Evolutionary conservation across 2,329 filamentous ascomycete genomes (phyloP).

Genomic region (Ceratocystis variospora): DNA sequence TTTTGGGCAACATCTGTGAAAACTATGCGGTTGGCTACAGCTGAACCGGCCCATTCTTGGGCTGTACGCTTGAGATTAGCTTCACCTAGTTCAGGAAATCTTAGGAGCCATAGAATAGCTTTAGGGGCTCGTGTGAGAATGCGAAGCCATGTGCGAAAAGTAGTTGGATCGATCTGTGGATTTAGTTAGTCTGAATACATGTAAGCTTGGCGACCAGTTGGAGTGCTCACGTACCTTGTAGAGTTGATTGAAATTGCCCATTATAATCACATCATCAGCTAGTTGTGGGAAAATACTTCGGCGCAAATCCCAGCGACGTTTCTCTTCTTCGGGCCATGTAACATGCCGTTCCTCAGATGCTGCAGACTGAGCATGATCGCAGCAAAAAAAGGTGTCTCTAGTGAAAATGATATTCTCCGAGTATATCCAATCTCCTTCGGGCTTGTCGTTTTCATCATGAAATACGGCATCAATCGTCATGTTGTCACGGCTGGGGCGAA

Average conservation of each 20-base stretch:
- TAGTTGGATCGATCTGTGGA: conserved; percentile 80
- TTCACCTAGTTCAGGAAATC: conserved; percentile 89
- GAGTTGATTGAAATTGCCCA: conserved; percentile 96
- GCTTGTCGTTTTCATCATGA: conserved; percentile 50
- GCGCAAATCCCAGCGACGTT: conserved; percentile 77
- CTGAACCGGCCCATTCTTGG: conserved; percentile 64
- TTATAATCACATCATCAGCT: conserved; percentile 70
- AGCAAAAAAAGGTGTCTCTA: conserved; percentile 93
- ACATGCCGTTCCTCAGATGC: conserved; percentile 53
- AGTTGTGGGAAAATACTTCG: conserved; percentile 80
- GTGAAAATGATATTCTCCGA: conserved; percentile 95
- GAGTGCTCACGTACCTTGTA: conserved; percentile 62
- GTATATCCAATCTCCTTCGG: conserved; percentile 77
- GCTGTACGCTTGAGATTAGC: conserved; percentile 71
- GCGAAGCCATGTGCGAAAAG: conserved; percentile 87
- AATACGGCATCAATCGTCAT: conserved; percentile 58
- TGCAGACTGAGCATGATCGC: conserved; percentile 86
- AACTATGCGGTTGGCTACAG: conserved; percentile 73
- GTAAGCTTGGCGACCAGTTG: neutral
- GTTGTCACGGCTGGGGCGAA: conserved; percentile 68
- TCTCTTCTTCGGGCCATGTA: conserved; percentile 73
- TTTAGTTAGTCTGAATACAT: neutral
- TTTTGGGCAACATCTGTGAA: conserved; percentile 98
- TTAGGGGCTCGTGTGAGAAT: conserved; percentile 77
- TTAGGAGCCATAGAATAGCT: conserved; percentile 85